Conservation (phyloP, 2,329 filamentous ascomycete genomes). For the Colletotrichum caudatum region DNA sequence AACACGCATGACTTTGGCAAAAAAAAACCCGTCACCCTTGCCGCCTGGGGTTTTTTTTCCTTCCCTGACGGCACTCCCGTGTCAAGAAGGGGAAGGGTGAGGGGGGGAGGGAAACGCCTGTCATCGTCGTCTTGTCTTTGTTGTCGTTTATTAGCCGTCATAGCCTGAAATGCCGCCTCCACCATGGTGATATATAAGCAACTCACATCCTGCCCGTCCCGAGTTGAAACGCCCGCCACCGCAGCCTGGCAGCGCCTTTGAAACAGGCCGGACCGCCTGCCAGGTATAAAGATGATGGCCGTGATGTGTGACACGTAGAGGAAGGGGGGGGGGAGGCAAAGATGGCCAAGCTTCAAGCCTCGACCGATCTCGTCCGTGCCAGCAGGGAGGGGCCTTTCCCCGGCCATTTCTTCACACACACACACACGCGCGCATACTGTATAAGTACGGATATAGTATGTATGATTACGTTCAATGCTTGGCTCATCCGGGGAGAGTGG, state of each 20-base stretch:
- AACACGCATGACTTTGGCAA: not conserved
- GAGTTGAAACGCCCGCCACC: slow-evolving; percentile 37
- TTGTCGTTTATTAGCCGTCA: slow-evolving; percentile 18
- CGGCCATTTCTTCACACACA: not conserved
- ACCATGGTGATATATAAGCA: slow-evolving; percentile 17
- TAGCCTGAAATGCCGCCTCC: slow-evolving; percentile 27
- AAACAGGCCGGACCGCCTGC: slow-evolving; percentile 35
- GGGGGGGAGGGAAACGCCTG: slow-evolving; percentile 21
- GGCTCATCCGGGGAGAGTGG: slow-evolving; percentile 7
- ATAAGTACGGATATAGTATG: no score
- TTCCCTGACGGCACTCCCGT: slow-evolving; percentile 9
- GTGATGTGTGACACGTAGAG: slow-evolving; percentile 21
- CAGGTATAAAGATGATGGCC: slow-evolving; percentile 12
- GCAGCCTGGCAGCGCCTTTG: slow-evolving; percentile 20
- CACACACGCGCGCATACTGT: no score
- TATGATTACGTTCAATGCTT: not conserved
- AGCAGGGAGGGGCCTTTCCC: slow-evolving; percentile 8
- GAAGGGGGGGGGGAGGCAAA: not conserved
- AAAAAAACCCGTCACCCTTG: no score
- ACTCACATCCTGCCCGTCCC: not conserved
- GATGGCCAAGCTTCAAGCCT: slow-evolving; percentile 34
- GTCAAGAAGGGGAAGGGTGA: slow-evolving; percentile 31
- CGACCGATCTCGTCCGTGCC: slow-evolving; percentile 31
- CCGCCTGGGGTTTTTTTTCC: not conserved
- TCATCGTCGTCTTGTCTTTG: slow-evolving; percentile 11